Base-by-base conservation (phyloP, 495 filamentous ascomycete genomes). In the Penicillium atrosanguineum region DNA sequence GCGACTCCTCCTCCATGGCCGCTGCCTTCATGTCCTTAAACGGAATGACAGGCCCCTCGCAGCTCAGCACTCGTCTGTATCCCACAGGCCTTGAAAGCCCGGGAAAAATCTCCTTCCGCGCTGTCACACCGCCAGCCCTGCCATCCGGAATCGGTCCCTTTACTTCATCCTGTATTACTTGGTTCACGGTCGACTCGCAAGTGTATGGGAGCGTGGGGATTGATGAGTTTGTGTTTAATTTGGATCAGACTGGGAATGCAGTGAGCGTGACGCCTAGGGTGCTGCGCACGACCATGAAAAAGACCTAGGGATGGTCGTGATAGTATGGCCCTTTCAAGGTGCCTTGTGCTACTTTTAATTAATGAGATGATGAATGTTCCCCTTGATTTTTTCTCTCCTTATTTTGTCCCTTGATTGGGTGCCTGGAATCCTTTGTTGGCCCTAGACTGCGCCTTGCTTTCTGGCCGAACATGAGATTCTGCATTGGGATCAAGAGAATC, bases 11-110 rank as follows among this genome's bases (percentile, higher is more conserved):
- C 11, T 64, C 80, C 38, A 67, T 78, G 48, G 40, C 77, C 16
- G 45, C 60, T 14, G 65, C 69, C 28, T 59, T 71, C 34, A 53
- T 44, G 23, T 15, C 34, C 0, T 19, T 64, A 20, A 25, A 45
- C 25, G 18, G 38, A 1, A 34, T 56, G 6, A n/a, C 20, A 1
- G 44, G 55, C 37, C 50, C 44, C 8, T 48, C 48, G 4, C 19
- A 40, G 14, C 11, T 68, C 8, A 54, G 49, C 23, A 64, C 83
- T 6, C 72, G 80, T 18, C 31, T 83, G 14, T 83, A 79, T 48
- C 81, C 80, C 0, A 77, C 79, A 8, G 62, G 66, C 4, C 59
- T 69, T 2, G 36, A 54, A 23, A 56, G 38, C 18, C 25, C 51
- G 2, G 58, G 59, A 5, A 57, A 61, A 46, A 58, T 78, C 0